Base-by-base conservation (phyloP, 768 basidiomycete genomes). In the Termitomyces titanicus region DNA sequence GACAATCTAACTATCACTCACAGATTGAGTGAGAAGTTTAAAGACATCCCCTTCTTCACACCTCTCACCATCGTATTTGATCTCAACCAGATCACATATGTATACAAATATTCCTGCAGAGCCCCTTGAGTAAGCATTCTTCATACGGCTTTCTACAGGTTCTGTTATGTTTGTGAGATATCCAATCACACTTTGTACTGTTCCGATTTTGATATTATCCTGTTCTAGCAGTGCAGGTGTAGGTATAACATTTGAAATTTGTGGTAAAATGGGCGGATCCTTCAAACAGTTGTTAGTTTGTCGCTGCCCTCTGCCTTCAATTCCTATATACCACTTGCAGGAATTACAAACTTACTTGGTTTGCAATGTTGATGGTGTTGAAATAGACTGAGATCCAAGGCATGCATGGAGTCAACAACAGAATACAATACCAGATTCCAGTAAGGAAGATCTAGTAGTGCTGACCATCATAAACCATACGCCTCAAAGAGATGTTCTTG, bases 351-450 rank as follows among this genome's bases (percentile, higher is more conserved):
- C 29, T 29, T 29, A 9, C 9, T 29, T 29, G 29, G 29, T 29
- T 29, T 29, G 3, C 29, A 39, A 2, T 58, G 47, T 5, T 65
- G 62, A 42, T 65, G 69, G 48, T 78, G 75, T 20, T 69, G 63
- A 4, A 73, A 52, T 1, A 68, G 43, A 6, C 73, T 71, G 1
- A 77, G 66, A 37, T 71, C 67, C 0, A 78, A 61, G 17, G 65
- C 68, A 56, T 79, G 78, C 75, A 78, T 77, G 2, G 70, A 53
- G 48, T 79, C 75, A 10, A 77, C 58, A 0, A 73, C 59, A 5
- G 68, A 46, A 44, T 60, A 70, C 4, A 53, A 47, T 2, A 64
- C 61, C 0, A 69, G 68, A 54, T 76, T 67, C 69, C 74, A 78
- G 54, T 79, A 79, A 0, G 69, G 68, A 2, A 79, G 66, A 0